A percentile compares a stretch with the other conserved stretches of the same genome.
These are phyloP conservation scores for Haplographium delicatum DNA, from an alignment of 495 filamentous ascomycete species.

Conservation along the genomic window DNA sequence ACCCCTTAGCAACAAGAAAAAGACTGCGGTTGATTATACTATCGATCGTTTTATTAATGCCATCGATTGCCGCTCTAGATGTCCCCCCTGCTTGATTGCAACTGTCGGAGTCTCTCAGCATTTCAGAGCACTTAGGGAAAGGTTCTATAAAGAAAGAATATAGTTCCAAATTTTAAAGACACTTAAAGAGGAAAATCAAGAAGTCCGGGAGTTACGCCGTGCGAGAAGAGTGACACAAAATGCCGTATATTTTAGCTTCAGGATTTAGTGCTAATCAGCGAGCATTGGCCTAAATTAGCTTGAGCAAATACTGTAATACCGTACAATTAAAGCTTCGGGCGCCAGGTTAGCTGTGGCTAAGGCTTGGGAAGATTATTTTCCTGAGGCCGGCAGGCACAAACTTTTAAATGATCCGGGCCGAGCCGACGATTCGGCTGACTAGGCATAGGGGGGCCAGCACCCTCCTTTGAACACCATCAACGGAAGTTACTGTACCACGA, in stretches of 20 bases:
- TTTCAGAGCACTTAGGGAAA: conserved; percentile 1
- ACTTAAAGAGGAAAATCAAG: conserved; percentile 10
- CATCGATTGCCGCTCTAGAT: background rate
- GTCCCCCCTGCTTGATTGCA: conserved; percentile 7
- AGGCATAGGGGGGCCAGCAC: too few species aligned
- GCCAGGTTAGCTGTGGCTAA: too few species aligned
- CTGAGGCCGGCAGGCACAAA: too few species aligned
- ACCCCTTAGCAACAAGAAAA: too few species aligned
- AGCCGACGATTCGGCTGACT: too few species aligned
- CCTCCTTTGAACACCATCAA: background rate
- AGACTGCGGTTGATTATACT: too few species aligned
- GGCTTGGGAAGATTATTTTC: too few species aligned
- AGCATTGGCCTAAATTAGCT: background rate
- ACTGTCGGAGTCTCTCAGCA: background rate
- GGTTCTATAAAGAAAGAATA: conserved; percentile 6
- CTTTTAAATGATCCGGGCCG: too few species aligned
- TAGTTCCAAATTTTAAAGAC: conserved; percentile 14
- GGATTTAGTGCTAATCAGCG: conserved; percentile 11
- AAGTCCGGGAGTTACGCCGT: conserved; percentile 15
- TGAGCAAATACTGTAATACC: background rate
- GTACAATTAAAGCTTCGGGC: background rate
- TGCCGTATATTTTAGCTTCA: conserved; percentile 1
- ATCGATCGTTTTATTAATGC: too few species aligned
- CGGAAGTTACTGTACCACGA: background rate
- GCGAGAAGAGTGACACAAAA: conserved; percentile 6